Evolutionary conservation across 345 rosid species (phyloP).

Genomic region (Pugionium cornutum): DNA sequence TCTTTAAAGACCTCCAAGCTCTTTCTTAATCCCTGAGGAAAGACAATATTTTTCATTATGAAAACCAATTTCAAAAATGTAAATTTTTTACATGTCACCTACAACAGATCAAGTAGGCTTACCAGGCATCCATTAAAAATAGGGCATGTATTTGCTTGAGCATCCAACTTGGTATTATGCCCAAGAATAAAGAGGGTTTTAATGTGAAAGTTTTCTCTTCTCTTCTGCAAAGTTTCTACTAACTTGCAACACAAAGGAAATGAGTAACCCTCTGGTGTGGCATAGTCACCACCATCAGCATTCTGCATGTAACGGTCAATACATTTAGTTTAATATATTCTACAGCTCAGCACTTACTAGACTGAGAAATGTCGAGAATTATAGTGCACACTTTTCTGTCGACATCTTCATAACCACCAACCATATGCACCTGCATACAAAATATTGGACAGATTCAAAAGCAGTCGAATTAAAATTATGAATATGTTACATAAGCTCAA

Average conservation of each 20-base stretch:
- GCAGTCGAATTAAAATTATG: not conserved
- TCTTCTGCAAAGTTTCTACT: conserved; percentile 59
- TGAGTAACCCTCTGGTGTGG: conserved; percentile 57
- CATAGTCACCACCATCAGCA: conserved; percentile 34
- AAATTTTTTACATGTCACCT: not conserved
- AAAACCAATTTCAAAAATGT: not conserved
- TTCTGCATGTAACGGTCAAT: conserved; percentile 57
- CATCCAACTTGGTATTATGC: conserved; percentile 72
- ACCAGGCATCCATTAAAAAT: conserved; percentile 76
- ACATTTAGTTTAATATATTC: conserved; percentile 37
- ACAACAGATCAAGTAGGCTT: conserved; percentile 33
- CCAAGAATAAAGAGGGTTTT: conserved; percentile 63
- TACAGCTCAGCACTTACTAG: not conserved
- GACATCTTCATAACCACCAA: conserved; percentile 84
- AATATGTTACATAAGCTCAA: not conserved
- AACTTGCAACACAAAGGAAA: conserved; percentile 69
- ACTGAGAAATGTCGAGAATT: conserved; percentile 27
- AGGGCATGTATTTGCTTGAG: conserved; percentile 62
- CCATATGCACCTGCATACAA: conserved; percentile 70
- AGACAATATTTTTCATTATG: not conserved
- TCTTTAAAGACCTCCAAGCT: not conserved
- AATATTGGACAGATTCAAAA: conserved; percentile 14
- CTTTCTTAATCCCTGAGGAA: not conserved
- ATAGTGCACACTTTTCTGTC: conserved; percentile 51
- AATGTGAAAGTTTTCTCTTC: conserved; percentile 69